Evolutionary conservation across 306 rosid species (phyloP), one percentile per base, ranked within the genome.

Genomic region (Lathyrus aphaca): DNA sequence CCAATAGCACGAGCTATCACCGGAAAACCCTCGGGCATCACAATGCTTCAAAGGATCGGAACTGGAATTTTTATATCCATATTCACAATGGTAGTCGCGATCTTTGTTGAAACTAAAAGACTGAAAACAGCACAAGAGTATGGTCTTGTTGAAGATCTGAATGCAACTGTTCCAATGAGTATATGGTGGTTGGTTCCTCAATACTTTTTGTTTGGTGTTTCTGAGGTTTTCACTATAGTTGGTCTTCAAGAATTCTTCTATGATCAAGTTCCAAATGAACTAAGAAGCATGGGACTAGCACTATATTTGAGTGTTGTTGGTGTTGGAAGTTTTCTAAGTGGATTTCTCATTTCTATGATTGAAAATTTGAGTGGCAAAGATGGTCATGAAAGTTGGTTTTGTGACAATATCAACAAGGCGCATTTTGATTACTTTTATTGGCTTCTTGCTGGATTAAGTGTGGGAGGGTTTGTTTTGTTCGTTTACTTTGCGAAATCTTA

Each of bases 361-460:
- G 80, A 82, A 38, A 43, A 65, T 0, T 51, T 58, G 32, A 85
- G 85, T 0, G 43, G 86, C 37, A 74, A 67, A 9, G 73, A 65
- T 66, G 88, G 80, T 5, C 61, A 17, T 0, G 23, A 65, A 21
- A 77, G 90, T 53, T 91, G 97, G 97, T 84, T 91, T 59, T 51
- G 82, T 3, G 71, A 64, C 65, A 86, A 88, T 80, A 85, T 91
- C 0, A 91, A 91, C 69, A 76, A 54, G 48, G 90, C 85, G 5
- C 95, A 86, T 83, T 81, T 91, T 57, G 95, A 91, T 74, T 91
- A 79, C 82, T 91, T 86, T 60, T 88, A 91, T 66, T 83, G 79
- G 79, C 44, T 88, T 10, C 88, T 88, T 71, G 86, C 84, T 17
- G 90, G 40, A 17, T 64, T 88, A 19, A 74, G 74, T 72, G 60